phyloP scores from a whole-genome alignment of 345 rosid genomes.

The Salix purpurea region DNA sequence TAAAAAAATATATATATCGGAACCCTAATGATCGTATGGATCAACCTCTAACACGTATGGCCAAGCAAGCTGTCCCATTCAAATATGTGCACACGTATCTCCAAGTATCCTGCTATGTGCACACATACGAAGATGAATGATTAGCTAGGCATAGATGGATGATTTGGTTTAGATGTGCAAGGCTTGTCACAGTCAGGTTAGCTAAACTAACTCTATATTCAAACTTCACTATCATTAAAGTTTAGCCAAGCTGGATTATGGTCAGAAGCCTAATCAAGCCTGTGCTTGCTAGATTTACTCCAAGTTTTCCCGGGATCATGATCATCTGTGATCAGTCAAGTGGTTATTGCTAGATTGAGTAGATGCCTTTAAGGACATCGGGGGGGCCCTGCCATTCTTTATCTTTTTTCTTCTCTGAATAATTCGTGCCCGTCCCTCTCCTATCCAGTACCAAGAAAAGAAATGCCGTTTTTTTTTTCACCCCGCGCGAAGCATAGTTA shows the following conservation, averaged over 20 bases:
- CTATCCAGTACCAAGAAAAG: background rate
- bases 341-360: background rate
- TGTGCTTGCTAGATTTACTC: background rate
- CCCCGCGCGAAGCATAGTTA: background rate
- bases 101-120: background rate
- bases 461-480: background rate
- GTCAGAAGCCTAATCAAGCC: background rate
- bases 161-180: background rate
- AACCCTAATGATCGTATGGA: background rate
- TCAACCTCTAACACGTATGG: background rate
- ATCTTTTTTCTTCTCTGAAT: background rate
- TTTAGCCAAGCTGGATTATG: background rate
- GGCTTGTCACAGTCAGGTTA: background rate
- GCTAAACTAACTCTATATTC: background rate
- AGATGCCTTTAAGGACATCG: background rate
- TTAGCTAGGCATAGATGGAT: background rate
- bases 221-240: background rate
- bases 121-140: background rate
- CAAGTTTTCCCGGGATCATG: background rate
- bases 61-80: background rate
- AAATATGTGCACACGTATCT: background rate
- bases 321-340: background rate
- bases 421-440: background rate
- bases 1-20: too few species aligned
- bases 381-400: background rate